Evolutionary conservation across 441 rosid genomes (phyloP).

Genomic region (Manihot esculenta): DNA sequence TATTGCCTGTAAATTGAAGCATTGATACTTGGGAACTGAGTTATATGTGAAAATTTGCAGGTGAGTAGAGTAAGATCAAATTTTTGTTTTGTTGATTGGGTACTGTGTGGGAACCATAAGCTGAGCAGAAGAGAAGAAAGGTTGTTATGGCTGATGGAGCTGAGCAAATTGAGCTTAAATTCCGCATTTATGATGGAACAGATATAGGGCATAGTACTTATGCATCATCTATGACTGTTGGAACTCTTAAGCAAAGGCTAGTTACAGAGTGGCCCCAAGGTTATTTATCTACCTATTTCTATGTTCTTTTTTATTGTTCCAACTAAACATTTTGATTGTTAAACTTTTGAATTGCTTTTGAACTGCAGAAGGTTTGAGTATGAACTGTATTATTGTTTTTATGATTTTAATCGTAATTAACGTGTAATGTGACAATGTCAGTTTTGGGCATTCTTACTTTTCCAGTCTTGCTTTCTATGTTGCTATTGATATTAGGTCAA

Average conservation of each 20-base stretch:
- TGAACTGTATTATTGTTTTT: not conserved
- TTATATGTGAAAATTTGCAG: conserved; percentile 4
- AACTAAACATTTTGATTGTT: not conserved
- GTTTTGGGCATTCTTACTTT: no score
- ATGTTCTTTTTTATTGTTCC: not conserved
- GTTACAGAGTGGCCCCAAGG: conserved; percentile 53
- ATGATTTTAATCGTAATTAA: not conserved
- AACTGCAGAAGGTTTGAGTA: not conserved
- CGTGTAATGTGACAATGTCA: not conserved
- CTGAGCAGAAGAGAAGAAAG: conserved; percentile 24
- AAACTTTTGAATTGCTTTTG: not conserved
- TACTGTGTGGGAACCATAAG: conserved; percentile 21
- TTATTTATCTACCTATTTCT: conserved; percentile 9
- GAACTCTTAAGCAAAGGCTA: conserved; percentile 41
- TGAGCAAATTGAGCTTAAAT: conserved; percentile 39
- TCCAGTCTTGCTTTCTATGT: no score
- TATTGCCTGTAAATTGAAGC: not conserved
- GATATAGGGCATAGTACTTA: conserved; percentile 44
- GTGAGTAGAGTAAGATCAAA: conserved; percentile 26
- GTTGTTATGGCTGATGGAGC: conserved; percentile 30
- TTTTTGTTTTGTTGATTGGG: conserved; percentile 15
- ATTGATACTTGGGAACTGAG: not conserved
- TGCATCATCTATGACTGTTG: conserved; percentile 35
- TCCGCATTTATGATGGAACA: conserved; percentile 46
- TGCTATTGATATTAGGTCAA: not conserved